Percentiles rank a stretch among this genome's conserved stretches.
Evolutionary conservation across 1,139 yeast genomes (phyloP).

Genomic region (Kluyveromyces sp.): DNA sequence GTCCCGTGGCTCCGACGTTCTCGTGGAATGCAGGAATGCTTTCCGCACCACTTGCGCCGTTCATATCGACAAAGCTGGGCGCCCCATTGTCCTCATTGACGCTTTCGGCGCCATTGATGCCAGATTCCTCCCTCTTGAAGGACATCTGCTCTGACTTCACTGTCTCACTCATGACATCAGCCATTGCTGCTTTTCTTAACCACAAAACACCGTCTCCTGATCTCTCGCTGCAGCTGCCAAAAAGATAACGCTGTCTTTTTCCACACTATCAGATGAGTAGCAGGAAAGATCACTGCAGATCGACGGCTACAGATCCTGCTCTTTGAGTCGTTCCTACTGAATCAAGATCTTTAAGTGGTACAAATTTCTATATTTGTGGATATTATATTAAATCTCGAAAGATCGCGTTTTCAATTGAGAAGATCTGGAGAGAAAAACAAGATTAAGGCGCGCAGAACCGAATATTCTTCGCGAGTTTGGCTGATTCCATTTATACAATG

Average conservation of each 20-base stretch:
- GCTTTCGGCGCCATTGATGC: background rate
- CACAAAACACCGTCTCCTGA: background rate
- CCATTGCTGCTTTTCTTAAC: background rate
- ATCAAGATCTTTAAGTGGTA: background rate
- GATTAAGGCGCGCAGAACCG: no score
- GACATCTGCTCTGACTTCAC: constrained; percentile 1
- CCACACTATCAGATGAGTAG: no score
- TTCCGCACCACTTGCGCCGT: background rate
- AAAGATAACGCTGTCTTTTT: background rate
- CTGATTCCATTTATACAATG: no score
- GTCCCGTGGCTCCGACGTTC: constrained; percentile 14
- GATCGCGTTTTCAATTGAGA: background rate
- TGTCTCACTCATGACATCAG: constrained; percentile 1
- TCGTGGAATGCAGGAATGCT: background rate
- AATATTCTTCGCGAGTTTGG: no score
- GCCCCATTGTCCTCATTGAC: background rate
- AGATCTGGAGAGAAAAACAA: no score
- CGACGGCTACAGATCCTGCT: no score
- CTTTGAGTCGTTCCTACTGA: no score
- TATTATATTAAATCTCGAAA: background rate
- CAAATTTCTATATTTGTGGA: constrained; percentile 4
- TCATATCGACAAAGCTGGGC: background rate
- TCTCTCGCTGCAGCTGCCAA: background rate
- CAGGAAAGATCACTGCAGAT: no score
- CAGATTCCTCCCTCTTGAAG: constrained; percentile 2